phyloP scores from a whole-genome alignment of 768 basidiomycete species.

The Hysterangium stoloniferum region DNA sequence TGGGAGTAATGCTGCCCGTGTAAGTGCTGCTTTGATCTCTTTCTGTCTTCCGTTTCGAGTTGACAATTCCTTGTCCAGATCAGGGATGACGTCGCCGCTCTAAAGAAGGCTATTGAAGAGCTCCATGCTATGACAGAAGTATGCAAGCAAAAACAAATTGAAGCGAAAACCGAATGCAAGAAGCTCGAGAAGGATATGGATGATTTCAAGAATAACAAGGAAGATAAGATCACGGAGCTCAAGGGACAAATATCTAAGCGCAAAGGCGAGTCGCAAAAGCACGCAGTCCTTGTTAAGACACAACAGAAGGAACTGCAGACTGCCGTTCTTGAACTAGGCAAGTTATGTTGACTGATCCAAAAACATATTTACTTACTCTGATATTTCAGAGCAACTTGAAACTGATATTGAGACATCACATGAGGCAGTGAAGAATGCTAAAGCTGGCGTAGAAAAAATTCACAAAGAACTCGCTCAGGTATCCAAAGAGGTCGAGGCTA shows the following conservation, averaged over 20 bases:
- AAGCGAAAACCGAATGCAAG: slow-evolving; percentile 68
- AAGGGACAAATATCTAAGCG: slow-evolving; percentile 83
- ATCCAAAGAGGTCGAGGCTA: slow-evolving; percentile 36
- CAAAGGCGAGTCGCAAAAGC: slow-evolving; percentile 74
- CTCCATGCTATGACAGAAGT: slow-evolving; percentile 50
- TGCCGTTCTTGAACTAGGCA: slow-evolving; percentile 80
- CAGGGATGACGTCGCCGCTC: slow-evolving; percentile 66
- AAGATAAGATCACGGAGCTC: slow-evolving; percentile 90
- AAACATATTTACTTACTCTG: background rate
- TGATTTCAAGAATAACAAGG: slow-evolving; percentile 98
- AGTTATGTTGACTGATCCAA: slow-evolving; percentile 19
- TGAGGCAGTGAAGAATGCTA: slow-evolving; percentile 35
- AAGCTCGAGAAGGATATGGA: slow-evolving; percentile 95
- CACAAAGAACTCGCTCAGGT: slow-evolving; percentile 58
- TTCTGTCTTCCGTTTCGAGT: background rate
- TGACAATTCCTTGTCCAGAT: slow-evolving; percentile 40
- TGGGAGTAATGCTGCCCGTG: slow-evolving; percentile 84
- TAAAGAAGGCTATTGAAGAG: slow-evolving; percentile 54
- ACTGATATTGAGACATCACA: slow-evolving; percentile 48
- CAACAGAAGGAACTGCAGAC: slow-evolving; percentile 89
- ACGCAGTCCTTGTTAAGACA: slow-evolving; percentile 73
- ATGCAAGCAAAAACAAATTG: slow-evolving; percentile 70
- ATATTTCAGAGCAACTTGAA: slow-evolving; percentile 65
- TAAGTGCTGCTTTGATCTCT: slow-evolving; percentile 30
- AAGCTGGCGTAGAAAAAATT: slow-evolving; percentile 42